Evolutionary conservation across 2,329 filamentous ascomycete species (phyloP), one percentile per base, ranked within the genome.

Genomic region (Raffaelea albimanens): DNA sequence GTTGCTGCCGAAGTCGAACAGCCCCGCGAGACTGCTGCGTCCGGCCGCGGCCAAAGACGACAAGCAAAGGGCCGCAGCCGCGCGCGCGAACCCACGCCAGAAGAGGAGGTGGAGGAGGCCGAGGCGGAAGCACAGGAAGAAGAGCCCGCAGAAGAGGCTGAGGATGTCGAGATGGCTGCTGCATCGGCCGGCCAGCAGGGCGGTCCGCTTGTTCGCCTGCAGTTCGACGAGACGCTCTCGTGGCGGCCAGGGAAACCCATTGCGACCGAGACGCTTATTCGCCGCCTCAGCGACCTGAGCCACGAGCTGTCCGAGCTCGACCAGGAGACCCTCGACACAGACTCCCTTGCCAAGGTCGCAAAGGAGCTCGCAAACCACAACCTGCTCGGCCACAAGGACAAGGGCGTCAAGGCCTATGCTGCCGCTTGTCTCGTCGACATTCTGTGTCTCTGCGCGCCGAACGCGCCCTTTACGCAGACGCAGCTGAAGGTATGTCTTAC

Each of bases 231-330:
- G 61, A 75, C 87, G 53, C 73, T 98, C 49, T 87, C 88, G 62
- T 96, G 93, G 87, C 85, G 85, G 61, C 87, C 90, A 40, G 93
- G 91, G 50, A 93, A 87, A 66, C 81, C 89, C 45, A 95, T 98
- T 59, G 73, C 85, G 34, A 87, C 90, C 43, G 82, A 79, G 54
- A 88, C 90, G 55, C 78, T 98, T 44, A 73, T 96, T 55, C 77
- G 80, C 59, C 83, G 93, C 43, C 78, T 98, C 45, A 85, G 91
- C 64, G 72, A 77, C 45, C 78, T 98, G 29, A 83, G 83, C 53
- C 82, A 85, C 58, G 91, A 98, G 72, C 76, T 98, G 54, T 76
- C 80, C 53, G 82, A 85, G 50, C 78, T 95, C 59, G 90, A 95
- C 52, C 90, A 97, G 65, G 90, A 95, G 58, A 83, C 84, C 49